A percentile compares a stretch with the other conserved stretches of the same genome.
Conservation (phyloP, 306 rosid species). For the barrel medic (Medicago truncatula) region DNA sequence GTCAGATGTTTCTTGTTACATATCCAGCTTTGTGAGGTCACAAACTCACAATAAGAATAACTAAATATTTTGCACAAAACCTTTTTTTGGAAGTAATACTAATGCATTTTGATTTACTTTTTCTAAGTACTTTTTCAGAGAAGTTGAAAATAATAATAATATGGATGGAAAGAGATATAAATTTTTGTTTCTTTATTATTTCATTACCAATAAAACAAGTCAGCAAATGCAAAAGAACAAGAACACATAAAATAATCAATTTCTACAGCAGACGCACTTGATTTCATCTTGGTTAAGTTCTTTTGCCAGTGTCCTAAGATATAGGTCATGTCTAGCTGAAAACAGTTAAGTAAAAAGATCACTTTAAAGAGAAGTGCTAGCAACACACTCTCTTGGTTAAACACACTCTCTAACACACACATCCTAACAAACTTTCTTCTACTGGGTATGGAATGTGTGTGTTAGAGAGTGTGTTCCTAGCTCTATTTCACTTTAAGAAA, state of each 20-base stretch:
- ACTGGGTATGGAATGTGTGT: no score
- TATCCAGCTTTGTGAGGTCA: background rate
- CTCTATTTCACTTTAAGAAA: background rate
- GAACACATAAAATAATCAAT: background rate
- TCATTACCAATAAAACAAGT: slow-evolving; percentile 14
- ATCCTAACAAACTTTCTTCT: no score
- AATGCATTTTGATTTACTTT: slow-evolving; percentile 6
- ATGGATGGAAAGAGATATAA: background rate
- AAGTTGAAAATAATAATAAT: slow-evolving; percentile 8
- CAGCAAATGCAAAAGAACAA: background rate
- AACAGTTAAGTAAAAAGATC: no score
- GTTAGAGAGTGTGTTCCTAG: no score
- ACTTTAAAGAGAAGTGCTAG: no score
- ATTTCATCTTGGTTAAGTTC: slow-evolving; percentile 28
- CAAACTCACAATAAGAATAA: no score
- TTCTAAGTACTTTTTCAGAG: background rate
- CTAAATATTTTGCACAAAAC: background rate
- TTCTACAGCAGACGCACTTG: background rate
- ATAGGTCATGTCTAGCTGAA: background rate
- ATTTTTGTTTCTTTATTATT: background rate
- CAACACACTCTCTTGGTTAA: no score
- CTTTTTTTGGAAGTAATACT: slow-evolving; percentile 5
- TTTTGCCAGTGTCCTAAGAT: slow-evolving; percentile 17
- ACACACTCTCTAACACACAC: no score
- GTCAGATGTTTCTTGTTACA: slow-evolving; percentile 27